A percentile compares a stretch with the other conserved stretches of the same genome.
Evolutionary conservation across 2,329 filamentous ascomycete species (phyloP).

Genomic region (Sporothrix protearum): DNA sequence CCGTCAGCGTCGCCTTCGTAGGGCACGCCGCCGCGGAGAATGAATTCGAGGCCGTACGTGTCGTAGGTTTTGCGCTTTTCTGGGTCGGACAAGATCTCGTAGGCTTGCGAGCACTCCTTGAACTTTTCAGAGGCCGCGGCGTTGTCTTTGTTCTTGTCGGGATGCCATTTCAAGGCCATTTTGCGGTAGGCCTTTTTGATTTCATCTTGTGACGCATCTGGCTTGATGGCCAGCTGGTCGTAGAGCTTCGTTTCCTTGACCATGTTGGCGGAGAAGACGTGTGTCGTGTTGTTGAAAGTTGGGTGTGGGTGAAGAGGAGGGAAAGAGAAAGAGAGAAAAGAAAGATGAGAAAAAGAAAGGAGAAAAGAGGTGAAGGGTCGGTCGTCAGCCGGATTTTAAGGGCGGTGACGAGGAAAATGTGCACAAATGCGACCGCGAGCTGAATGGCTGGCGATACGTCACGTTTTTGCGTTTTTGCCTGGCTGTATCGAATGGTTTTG

Average conservation of each 20-base stretch:
- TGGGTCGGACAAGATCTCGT: conserved; percentile 95
- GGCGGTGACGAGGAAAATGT: neutral
- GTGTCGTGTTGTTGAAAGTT: neutral
- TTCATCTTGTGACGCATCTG: conserved; percentile 81
- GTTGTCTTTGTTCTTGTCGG: conserved; percentile 97
- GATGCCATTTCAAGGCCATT: conserved; percentile 85
- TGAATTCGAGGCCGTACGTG: conserved; percentile 88
- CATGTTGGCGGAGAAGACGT: conserved; percentile 31
- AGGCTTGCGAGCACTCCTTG: conserved; percentile 96
- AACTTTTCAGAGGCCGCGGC: conserved; percentile 85
- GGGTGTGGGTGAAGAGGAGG: neutral
- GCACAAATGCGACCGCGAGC: conserved; percentile 1
- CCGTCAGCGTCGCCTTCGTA: conserved; percentile 39
- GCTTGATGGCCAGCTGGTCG: conserved; percentile 74
- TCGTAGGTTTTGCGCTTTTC: conserved; percentile 97
- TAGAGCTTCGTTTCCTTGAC: conserved; percentile 60
- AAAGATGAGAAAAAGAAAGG: too few relatives aligned
- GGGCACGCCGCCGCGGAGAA: conserved; percentile 72
- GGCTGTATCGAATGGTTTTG: too few relatives aligned
- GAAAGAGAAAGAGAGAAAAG: neutral
- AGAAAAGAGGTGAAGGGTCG: neutral
- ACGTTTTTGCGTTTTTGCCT: neutral
- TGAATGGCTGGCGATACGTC: conserved; percentile 11
- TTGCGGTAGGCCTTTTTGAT: conserved; percentile 97
- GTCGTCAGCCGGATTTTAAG: neutral